Conservation (phyloP, 1,284 basidiomycete species). For the Apiotrichum mycotoxinovorans region DNA sequence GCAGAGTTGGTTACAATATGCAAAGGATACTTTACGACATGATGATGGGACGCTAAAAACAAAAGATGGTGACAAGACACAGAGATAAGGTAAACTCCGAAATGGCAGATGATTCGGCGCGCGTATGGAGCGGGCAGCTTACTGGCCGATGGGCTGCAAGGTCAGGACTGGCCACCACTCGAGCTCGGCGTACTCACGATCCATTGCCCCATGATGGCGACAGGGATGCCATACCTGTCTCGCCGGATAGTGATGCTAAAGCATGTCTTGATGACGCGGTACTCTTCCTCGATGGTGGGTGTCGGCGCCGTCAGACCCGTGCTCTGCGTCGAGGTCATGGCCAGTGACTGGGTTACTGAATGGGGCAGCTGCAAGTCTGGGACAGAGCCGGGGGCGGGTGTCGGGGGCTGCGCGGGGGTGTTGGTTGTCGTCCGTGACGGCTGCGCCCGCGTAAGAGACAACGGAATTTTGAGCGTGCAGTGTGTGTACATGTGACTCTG, state of each 20-base stretch:
- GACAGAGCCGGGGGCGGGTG: slow-evolving; percentile 8
- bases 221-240: slow-evolving; percentile 77
- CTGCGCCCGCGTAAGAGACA: slow-evolving; percentile 43
- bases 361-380: slow-evolving; percentile 29
- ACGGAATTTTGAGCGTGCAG: slow-evolving; percentile 76
- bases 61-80: neutral
- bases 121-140: neutral
- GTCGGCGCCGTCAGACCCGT: slow-evolving; percentile 14
- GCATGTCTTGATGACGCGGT: slow-evolving; percentile 78
- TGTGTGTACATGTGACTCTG: slow-evolving; percentile 77
- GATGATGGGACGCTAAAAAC: neutral
- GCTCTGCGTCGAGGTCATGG: neutral
- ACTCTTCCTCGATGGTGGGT: slow-evolving; percentile 56
- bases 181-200: slow-evolving; percentile 31
- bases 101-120: too few relatives aligned
- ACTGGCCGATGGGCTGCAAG: slow-evolving; percentile 4
- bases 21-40: neutral
- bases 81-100: too few relatives aligned
- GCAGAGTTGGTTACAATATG: neutral
- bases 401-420: slow-evolving; percentile 17
- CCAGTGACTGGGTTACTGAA: slow-evolving; percentile 2
- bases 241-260: slow-evolving; percentile 92
- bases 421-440: slow-evolving; percentile 23
- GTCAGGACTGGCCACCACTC: neutral
- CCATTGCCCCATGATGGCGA: slow-evolving; percentile 70